phyloP scores from a whole-genome alignment of 2,329 filamentous ascomycete species.

The Pseudogymnoascus sp. region DNA sequence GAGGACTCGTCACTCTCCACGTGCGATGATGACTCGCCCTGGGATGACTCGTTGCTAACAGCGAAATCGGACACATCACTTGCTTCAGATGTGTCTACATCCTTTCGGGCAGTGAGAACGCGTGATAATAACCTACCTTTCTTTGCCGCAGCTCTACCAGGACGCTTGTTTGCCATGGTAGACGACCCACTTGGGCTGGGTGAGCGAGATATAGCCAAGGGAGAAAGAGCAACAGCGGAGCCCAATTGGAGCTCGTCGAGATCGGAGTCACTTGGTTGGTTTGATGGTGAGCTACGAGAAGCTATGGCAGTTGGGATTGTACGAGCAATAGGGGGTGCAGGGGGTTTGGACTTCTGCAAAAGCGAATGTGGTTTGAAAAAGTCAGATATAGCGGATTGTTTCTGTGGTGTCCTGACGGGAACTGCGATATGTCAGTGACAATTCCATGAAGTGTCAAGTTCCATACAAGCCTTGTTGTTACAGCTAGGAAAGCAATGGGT shows the following conservation, averaged over 20 bases:
- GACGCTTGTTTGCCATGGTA: neutral
- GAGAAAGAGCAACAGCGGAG: neutral
- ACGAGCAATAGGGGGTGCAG: neutral
- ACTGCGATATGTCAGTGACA: neutral
- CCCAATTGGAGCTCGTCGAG: neutral
- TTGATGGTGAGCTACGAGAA: neutral
- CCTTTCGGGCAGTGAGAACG: neutral
- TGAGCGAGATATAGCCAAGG: neutral
- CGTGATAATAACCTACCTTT: constrained; percentile 3
- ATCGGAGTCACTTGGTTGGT: neutral
- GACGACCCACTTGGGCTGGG: constrained; percentile 3
- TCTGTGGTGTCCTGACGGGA: neutral
- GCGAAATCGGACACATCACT: constrained; percentile 1
- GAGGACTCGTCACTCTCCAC: neutral
- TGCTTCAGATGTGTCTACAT: neutral
- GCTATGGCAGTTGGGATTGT: neutral
- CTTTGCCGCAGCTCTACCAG: neutral
- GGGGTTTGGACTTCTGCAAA: neutral
- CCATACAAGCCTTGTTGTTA: neutral
- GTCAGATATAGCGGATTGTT: neutral
- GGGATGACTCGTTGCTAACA: neutral
- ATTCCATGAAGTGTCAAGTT: neutral
- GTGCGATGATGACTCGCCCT: neutral
- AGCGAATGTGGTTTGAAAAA: neutral
- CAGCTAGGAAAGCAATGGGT: neutral